Percentiles rank a stretch among this genome's conserved stretches.
Evolutionary conservation across 1,284 basidiomycete species (phyloP).

Genomic region (Mycena sp.): DNA sequence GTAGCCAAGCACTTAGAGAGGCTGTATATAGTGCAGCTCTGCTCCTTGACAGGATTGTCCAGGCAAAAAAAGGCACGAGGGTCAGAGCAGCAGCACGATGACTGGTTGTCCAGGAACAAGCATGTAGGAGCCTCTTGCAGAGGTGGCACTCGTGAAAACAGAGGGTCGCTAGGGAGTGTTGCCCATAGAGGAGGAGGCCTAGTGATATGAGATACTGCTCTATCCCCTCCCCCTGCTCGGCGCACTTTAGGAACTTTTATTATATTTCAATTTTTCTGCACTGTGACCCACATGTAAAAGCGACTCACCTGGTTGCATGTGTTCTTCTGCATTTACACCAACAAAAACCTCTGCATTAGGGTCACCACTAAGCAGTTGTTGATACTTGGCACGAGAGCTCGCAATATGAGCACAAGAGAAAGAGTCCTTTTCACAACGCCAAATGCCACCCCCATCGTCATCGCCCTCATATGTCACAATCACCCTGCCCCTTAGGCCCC

Average conservation of each 20-base stretch:
- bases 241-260: not conserved
- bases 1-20: too few relatives aligned
- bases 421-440: conserved; percentile 10
- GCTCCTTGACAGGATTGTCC: too few relatives aligned
- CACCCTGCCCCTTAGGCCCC: conserved; percentile 7
- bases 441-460: not conserved
- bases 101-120: not conserved
- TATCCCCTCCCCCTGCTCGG: not conserved
- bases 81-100: conserved; percentile 9
- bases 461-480: conserved; percentile 7
- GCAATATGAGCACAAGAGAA: not conserved
- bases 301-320: not conserved
- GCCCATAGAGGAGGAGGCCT: conserved; percentile 7
- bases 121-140: not conserved
- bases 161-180: not conserved
- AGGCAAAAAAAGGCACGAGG: not conserved
- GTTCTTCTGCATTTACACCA: not conserved
- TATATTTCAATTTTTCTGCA: not conserved
- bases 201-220: not conserved
- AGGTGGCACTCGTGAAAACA: not conserved
- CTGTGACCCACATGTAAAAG: not conserved
- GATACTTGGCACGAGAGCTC: not conserved
- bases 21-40: too few relatives aligned
- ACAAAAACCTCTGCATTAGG: not conserved
- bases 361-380: not conserved